A percentile compares a stretch with the other conserved stretches of the same genome.
Evolutionary conservation across 1,284 basidiomycete species (phyloP).

Genomic region (Athelia psychrophila): DNA sequence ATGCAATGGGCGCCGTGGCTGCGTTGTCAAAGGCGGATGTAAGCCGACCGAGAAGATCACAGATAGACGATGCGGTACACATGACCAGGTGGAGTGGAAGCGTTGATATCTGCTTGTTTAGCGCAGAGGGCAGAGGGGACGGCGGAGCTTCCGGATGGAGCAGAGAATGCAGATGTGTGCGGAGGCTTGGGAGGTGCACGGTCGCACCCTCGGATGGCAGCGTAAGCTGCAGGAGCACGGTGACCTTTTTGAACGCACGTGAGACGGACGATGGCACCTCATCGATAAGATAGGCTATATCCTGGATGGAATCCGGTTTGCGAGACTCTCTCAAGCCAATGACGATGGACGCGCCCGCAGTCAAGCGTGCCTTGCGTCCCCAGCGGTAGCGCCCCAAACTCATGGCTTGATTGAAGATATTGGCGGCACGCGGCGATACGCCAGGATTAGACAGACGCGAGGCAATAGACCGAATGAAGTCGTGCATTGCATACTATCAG

Average conservation of each 20-base stretch:
- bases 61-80: constrained; percentile 54
- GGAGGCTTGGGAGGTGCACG: constrained; percentile 42
- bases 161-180: constrained; percentile 39
- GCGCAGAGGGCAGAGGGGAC: constrained; percentile 36
- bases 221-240: constrained; percentile 36
- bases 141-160: constrained; percentile 45
- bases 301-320: constrained; percentile 59
- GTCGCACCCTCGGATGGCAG: constrained; percentile 15
- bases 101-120: constrained; percentile 36
- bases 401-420: constrained; percentile 66
- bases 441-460: constrained; percentile 52
- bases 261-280: constrained; percentile 50
- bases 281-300: constrained; percentile 64
- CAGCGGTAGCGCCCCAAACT: constrained; percentile 53
- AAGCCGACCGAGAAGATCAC: constrained; percentile 45
- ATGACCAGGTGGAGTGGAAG: constrained; percentile 44
- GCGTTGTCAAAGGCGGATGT: constrained; percentile 36
- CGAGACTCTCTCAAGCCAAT: constrained; percentile 66
- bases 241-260: constrained; percentile 51
- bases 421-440: constrained; percentile 55
- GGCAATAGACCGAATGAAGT: constrained; percentile 58
- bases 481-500: constrained; percentile 54
- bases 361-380: constrained; percentile 65
- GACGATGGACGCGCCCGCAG: constrained; percentile 62
- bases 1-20: constrained; percentile 50